Base-by-base conservation (phyloP, 1,139 yeast species). In the Nakaseomyces delphensis region DNA sequence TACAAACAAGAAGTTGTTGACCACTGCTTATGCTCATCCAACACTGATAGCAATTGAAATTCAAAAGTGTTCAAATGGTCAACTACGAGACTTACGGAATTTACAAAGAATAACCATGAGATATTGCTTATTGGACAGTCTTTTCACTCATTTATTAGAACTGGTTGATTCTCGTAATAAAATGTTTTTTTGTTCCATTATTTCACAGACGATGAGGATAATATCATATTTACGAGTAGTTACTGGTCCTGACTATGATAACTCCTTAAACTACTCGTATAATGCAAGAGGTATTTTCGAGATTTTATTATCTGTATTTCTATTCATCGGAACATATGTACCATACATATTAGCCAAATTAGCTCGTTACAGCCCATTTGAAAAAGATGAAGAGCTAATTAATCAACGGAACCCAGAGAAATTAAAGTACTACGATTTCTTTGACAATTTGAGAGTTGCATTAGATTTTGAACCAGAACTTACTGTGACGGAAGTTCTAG, bases 271-370 rank as follows among this genome's bases (percentile, higher is more conserved):
- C 11, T 33, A n/a, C 14, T 25, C 27, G 4, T 33, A 33, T n/a
- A 21, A 21, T 11, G 13, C 25, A 3, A n/a, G 25, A 8, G 25
- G 25, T 11, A 33, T 16, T 8, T 33, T 20, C 11, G 25, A 20
- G 9, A 20, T 20, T 6, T 18, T 21, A 33, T 5, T 21, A 20
- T 20, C 37, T 5, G 9, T n/a, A 13, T 5, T 33, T n/a, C 18
- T 33, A 8, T 33, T 33, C 27, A 20, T 33, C 2, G 25, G 7
- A n/a, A 33, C 37, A 33, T 33, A 33, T 21, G 6, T 21, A 2
- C 37, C 37, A 20, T 33, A 33, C n/a, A 16, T n/a, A n/a, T 9
- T 33, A 6, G 37, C 37, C n/a, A 33, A 33, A 18, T 4, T 33
- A 4, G 37, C 21, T 13, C 15, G 37, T 9, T 33, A 21, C 8